These are phyloP conservation scores for Colletotrichum ledebouriae DNA, from an alignment of 2,329 filamentous ascomycete species.

Conservation along the genomic window DNA sequence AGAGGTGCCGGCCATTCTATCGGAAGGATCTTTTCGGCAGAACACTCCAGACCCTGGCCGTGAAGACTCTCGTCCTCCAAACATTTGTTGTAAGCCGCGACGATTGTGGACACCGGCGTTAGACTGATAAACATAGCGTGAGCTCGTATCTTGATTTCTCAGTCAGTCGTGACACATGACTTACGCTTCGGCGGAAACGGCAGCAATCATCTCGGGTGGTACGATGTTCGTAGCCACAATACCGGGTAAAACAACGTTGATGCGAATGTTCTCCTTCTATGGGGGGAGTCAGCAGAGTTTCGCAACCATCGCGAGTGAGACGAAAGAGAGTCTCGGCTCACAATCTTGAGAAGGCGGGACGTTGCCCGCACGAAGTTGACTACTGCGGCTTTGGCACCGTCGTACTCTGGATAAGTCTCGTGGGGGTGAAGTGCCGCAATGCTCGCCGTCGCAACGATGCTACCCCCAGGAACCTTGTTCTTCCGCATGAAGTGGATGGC, in stretches of 20 bases:
- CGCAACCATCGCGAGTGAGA: not conserved
- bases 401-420: constrained; percentile 61
- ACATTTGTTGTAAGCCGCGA: constrained; percentile 60
- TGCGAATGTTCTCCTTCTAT: not conserved
- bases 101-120: constrained; percentile 59
- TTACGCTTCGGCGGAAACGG: not conserved
- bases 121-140: constrained; percentile 43
- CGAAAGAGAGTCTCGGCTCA: not conserved
- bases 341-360: constrained; percentile 54
- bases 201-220: not conserved
- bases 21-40: constrained; percentile 52
- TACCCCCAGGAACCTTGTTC: constrained; percentile 58
- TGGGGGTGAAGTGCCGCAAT: constrained; percentile 60
- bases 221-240: not conserved
- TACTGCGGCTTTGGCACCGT: constrained; percentile 64
- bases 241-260: not conserved
- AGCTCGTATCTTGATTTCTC: not conserved
- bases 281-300: not conserved
- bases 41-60: constrained; percentile 61
- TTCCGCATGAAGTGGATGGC: constrained; percentile 68
- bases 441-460: constrained; percentile 59
- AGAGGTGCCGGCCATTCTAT: constrained; percentile 48
- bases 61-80: constrained; percentile 57
- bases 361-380: constrained; percentile 56
- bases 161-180: too few relatives aligned